A percentile compares a stretch with the other conserved stretches of the same genome.
Evolutionary conservation across 495 filamentous ascomycete genomes (phyloP).

Genomic region (Neurospora hispaniola): DNA sequence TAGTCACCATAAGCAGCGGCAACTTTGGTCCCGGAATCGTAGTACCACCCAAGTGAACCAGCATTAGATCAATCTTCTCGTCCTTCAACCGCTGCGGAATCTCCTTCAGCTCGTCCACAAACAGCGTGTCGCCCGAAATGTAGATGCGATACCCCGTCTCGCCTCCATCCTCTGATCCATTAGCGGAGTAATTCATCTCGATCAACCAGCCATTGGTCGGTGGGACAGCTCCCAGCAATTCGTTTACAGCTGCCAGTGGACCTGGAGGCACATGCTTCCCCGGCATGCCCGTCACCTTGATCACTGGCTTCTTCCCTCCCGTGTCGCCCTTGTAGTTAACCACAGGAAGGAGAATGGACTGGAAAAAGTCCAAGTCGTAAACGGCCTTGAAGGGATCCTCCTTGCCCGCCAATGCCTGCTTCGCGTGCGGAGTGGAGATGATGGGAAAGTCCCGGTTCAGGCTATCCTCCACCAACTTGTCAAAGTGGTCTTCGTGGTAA

Average conservation of each 20-base stretch:
- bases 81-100: conserved; percentile 37
- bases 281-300: conserved; percentile 57
- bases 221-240: conserved; percentile 52
- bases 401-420: conserved; percentile 35
- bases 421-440: conserved; percentile 55
- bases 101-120: conserved; percentile 50
- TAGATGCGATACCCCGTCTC: conserved; percentile 54
- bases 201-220: conserved; percentile 67
- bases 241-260: conserved; percentile 39
- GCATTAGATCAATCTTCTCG: conserved; percentile 55
- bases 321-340: conserved; percentile 12
- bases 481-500: conserved; percentile 61
- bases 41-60: conserved; percentile 57
- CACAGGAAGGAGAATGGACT: conserved; percentile 43
- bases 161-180: conserved; percentile 18
- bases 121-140: conserved; percentile 62
- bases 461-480: conserved; percentile 47
- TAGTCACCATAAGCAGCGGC: conserved; percentile 59
- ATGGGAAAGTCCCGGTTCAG: conserved; percentile 51
- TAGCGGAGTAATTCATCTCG: conserved; percentile 42
- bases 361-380: conserved; percentile 43
- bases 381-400: conserved; percentile 45
- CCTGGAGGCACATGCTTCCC: conserved; percentile 57
- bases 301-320: conserved; percentile 14
- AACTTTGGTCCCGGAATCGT: conserved; percentile 48